Conservation (phyloP, 2,329 filamentous ascomycete genomes). For the Monilinia laxa region DNA sequence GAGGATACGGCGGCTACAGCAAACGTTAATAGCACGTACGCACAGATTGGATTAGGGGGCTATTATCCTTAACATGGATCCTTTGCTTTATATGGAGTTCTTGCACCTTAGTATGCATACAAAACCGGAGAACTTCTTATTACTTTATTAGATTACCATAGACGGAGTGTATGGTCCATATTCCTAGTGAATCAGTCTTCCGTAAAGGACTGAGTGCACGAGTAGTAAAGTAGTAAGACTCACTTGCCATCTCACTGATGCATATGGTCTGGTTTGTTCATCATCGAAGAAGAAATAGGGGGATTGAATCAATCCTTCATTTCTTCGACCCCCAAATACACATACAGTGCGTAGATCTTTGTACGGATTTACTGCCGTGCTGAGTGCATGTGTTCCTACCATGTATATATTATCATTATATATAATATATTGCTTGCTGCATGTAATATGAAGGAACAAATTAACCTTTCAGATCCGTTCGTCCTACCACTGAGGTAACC, state of each 20-base stretch:
- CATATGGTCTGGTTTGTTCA: neutral
- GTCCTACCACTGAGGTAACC: slow-evolving; percentile 2
- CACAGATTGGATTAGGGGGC: neutral
- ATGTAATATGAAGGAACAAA: neutral
- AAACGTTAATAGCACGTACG: slow-evolving; percentile 1
- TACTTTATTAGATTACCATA: neutral
- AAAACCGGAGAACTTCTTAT: slow-evolving; percentile 1
- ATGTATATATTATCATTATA: too few species aligned
- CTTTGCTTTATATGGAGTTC: neutral
- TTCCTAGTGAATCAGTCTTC: too few species aligned
- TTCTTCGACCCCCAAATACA: neutral
- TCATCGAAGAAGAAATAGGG: slow-evolving; percentile 4
- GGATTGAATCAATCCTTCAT: slow-evolving; percentile 2
- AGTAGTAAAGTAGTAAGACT: too few species aligned
- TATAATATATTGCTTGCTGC: neutral
- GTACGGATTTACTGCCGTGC: neutral
- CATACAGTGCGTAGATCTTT: neutral
- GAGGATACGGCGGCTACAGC: slow-evolving; percentile 11
- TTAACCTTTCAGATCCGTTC: slow-evolving; percentile 14
- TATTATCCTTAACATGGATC: neutral
- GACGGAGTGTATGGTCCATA: too few species aligned
- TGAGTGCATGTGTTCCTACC: neutral
- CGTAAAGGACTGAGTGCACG: too few species aligned
- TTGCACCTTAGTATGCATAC: neutral
- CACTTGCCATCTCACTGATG: neutral